Evolutionary conservation across 2,329 filamentous ascomycete genomes (phyloP).

Genomic region (Arachnomyces sp.): DNA sequence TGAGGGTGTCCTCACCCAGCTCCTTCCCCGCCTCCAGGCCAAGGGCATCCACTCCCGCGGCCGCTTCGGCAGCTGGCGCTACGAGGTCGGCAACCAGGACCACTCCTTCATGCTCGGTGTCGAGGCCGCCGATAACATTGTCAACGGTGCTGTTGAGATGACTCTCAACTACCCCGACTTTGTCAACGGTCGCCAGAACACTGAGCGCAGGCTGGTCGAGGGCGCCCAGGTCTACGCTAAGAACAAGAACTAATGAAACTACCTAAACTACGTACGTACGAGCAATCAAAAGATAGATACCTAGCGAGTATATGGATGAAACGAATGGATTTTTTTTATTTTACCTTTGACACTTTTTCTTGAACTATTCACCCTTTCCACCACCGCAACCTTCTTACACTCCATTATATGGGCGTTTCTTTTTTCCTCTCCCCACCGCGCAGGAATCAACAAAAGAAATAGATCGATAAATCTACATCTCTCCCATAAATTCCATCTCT

Average conservation of each 20-base stretch:
- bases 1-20: constrained; percentile 84
- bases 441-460: too few relatives aligned
- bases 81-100: constrained; percentile 95
- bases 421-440: too few relatives aligned
- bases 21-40: constrained; percentile 85
- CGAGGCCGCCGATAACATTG: constrained; percentile 82
- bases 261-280: too few relatives aligned
- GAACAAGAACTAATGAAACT: constrained; percentile 17
- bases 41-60: constrained; percentile 92
- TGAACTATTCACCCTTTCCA: not conserved
- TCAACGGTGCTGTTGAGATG: constrained; percentile 80
- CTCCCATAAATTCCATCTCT: too few relatives aligned
- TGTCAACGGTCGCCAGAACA: constrained; percentile 65
- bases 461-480: too few relatives aligned
- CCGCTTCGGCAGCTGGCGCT: constrained; percentile 95
- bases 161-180: constrained; percentile 96
- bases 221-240: constrained; percentile 52
- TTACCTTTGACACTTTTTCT: not conserved
- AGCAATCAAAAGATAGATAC: too few relatives aligned
- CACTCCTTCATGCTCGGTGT: constrained; percentile 97
- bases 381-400: constrained; percentile 23
- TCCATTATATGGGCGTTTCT: too few relatives aligned
- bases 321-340: not conserved
- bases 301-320: not conserved
- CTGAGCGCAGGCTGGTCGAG: constrained; percentile 53